Conservation (phyloP, 164 flowering plant species). For the Taxillus chinensis region DNA sequence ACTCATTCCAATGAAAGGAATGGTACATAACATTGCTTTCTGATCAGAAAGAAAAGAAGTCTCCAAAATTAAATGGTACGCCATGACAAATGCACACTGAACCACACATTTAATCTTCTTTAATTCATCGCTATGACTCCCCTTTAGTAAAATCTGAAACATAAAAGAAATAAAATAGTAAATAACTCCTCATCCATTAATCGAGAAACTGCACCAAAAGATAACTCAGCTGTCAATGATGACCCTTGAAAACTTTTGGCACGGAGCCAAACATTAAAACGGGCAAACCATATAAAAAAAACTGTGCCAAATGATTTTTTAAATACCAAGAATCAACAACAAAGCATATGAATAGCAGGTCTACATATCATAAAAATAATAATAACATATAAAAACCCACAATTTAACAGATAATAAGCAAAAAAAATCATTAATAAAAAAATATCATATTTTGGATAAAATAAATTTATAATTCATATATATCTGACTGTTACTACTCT, state of each 20-base stretch:
- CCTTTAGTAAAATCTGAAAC: constrained; percentile 85
- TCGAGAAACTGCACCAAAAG: neutral
- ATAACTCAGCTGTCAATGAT: too few relatives aligned
- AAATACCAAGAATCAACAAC: too few relatives aligned
- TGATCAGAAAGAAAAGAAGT: constrained; percentile 78
- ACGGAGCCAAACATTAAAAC: too few relatives aligned
- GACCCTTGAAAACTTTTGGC: too few relatives aligned
- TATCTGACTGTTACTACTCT: too few relatives aligned
- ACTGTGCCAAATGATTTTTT: too few relatives aligned
- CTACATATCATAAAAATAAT: too few relatives aligned
- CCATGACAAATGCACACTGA: constrained; percentile 61
- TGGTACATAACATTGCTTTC: constrained; percentile 59
- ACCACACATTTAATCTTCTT: constrained; percentile 72
- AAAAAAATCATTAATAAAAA: neutral
- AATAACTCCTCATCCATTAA: neutral
- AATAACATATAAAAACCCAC: too few relatives aligned
- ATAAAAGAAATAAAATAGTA: neutral
- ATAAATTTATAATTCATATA: too few relatives aligned
- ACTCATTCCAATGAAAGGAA: constrained; percentile 21
- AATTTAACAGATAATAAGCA: neutral
- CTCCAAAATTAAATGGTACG: constrained; percentile 79
- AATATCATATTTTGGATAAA: neutral
- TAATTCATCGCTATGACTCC: constrained; percentile 69
- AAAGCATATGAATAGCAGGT: too few relatives aligned
- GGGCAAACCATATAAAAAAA: too few relatives aligned